Evolutionary conservation across 1,284 basidiomycete species (phyloP).

Genomic region (Ganoderma sinense): DNA sequence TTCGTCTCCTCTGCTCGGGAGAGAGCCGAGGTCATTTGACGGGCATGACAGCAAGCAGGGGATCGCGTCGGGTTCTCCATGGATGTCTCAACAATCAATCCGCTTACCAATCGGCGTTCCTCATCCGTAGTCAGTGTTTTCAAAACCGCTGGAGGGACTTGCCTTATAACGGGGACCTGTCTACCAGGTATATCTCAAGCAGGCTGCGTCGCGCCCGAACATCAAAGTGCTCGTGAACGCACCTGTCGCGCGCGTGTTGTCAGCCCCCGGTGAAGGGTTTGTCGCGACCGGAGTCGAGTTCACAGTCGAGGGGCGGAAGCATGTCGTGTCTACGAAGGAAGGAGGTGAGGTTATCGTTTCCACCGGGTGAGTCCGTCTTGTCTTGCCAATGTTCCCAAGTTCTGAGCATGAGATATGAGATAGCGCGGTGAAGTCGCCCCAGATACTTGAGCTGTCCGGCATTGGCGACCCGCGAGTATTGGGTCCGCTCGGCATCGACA

Average conservation of each 20-base stretch:
- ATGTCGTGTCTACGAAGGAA: slow-evolving; percentile 36
- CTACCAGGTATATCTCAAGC: slow-evolving; percentile 29
- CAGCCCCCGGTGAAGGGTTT: slow-evolving; percentile 14
- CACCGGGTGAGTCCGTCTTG: slow-evolving; percentile 35
- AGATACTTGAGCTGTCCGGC: slow-evolving; percentile 49
- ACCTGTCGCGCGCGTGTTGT: slow-evolving; percentile 26
- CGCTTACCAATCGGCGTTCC: slow-evolving; percentile 11
- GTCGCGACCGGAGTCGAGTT: slow-evolving; percentile 45
- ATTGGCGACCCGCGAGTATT: slow-evolving; percentile 44
- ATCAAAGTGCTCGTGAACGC: slow-evolving; percentile 31
- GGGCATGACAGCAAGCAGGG: slow-evolving; percentile 8
- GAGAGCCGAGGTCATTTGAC: not conserved
- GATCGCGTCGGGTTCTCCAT: slow-evolving; percentile 1
- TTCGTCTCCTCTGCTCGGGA: not conserved
- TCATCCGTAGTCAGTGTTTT: slow-evolving; percentile 10
- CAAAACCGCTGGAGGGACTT: not conserved
- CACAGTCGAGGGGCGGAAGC: slow-evolving; percentile 31
- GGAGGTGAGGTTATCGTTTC: slow-evolving; percentile 47
- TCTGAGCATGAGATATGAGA: too few relatives aligned
- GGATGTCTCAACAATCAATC: slow-evolving; percentile 16
- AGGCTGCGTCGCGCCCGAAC: slow-evolving; percentile 25
- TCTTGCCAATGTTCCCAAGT: not conserved
- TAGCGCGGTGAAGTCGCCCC: slow-evolving; percentile 38
- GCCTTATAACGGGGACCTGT: not conserved
- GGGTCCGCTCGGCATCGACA: slow-evolving; percentile 39